phyloP scores from a whole-genome alignment of 2,329 filamentous ascomycete species.

The Talaromyces sp. region DNA sequence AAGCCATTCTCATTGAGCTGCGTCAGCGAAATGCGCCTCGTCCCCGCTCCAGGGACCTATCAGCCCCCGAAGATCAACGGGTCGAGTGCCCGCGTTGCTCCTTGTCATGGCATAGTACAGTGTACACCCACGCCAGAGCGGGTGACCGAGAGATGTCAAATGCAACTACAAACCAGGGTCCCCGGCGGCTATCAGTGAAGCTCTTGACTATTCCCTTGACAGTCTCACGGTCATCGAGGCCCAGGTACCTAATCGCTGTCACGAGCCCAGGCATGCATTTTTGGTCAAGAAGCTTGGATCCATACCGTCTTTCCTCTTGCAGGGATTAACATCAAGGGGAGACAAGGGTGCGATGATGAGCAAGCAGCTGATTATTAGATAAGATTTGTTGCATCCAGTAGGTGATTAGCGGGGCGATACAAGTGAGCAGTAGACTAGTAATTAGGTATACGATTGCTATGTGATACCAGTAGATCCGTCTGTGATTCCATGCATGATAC shows the following conservation, averaged over 20 bases:
- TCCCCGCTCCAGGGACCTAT: conserved; percentile 3
- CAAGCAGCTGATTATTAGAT: background rate
- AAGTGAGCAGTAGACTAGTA: background rate
- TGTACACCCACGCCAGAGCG: background rate
- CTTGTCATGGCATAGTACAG: background rate
- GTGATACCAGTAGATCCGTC: conserved; percentile 2
- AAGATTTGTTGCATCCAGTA: background rate
- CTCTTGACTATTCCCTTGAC: background rate
- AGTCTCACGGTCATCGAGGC: background rate
- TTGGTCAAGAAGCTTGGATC: background rate
- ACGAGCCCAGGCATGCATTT: background rate
- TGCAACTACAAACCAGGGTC: conserved; percentile 13
- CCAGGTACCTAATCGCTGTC: background rate
- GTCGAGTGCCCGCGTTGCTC: background rate
- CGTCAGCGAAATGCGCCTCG: conserved; percentile 11
- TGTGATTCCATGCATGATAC: background rate
- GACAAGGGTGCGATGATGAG: background rate
- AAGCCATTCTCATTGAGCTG: conserved; percentile 3
- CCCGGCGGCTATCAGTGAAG: conserved; percentile 14
- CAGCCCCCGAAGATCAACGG: conserved; percentile 2
- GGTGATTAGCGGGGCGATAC: background rate
- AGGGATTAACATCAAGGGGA: background rate
- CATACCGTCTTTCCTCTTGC: background rate
- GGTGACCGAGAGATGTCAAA: background rate
- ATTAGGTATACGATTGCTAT: background rate